Percentiles rank a stretch among this genome's conserved stretches.
These are phyloP conservation scores for Coleophoma cylindrospora DNA, from an alignment of 2,329 filamentous ascomycete species.

Conservation along the genomic window DNA sequence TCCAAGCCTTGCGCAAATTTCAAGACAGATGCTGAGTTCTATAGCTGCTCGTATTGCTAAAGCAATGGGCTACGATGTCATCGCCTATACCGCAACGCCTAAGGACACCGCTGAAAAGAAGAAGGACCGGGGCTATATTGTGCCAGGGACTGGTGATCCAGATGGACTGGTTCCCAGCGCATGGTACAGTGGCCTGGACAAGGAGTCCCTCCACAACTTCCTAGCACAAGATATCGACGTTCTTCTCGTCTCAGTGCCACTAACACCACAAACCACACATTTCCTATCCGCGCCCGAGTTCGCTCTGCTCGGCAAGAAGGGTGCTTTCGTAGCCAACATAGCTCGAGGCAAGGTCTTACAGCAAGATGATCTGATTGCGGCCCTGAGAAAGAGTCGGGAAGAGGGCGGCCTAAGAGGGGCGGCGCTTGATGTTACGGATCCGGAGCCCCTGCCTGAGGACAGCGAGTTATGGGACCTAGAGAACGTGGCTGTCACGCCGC, in stretches of 20 bases:
- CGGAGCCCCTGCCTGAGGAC: conserved; percentile 57
- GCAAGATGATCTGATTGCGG: conserved; percentile 51
- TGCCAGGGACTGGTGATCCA: conserved; percentile 50
- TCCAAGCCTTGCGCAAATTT: too few species aligned
- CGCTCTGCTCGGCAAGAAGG: conserved; percentile 27
- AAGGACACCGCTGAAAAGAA: conserved; percentile 52
- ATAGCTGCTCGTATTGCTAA: conserved; percentile 41
- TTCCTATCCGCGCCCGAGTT: conserved; percentile 36
- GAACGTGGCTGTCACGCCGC: conserved; percentile 60
- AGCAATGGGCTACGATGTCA: conserved; percentile 56
- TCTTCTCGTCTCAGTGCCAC: conserved; percentile 30
- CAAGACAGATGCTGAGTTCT: too few species aligned
- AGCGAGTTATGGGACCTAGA: conserved; percentile 57
- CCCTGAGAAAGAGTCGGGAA: conserved; percentile 33
- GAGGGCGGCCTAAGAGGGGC: conserved; percentile 51
- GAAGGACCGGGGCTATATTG: conserved; percentile 54
- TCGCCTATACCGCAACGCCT: conserved; percentile 60
- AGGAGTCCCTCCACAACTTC: conserved; percentile 27
- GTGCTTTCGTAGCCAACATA: conserved; percentile 59
- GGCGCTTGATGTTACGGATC: conserved; percentile 63
- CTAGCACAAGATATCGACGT: conserved; percentile 30
- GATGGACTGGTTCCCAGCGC: conserved; percentile 27
- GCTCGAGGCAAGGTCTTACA: conserved; percentile 57
- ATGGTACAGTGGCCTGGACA: conserved; percentile 31
- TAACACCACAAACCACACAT: conserved; percentile 28